phyloP scores from a whole-genome alignment of 2,329 filamentous ascomycete species.

The Microcera coccophila region DNA sequence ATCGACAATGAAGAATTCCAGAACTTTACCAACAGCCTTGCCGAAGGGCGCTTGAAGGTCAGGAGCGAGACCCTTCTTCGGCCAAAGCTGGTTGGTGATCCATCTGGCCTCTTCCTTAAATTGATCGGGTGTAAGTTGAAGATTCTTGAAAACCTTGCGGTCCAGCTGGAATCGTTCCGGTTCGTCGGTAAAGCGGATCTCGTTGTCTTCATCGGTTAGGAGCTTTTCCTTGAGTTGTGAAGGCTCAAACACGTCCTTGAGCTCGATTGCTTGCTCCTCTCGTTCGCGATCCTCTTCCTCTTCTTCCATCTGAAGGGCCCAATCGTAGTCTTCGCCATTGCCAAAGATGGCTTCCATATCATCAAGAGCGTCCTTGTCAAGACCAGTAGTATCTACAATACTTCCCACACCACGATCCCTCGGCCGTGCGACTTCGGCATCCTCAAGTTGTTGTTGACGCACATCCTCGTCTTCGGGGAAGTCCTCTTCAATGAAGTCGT shows the following conservation, averaged over 20 bases:
- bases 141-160: conserved; percentile 79
- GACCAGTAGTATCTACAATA: conserved; percentile 73
- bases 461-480: conserved; percentile 84
- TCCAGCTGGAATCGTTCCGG: conserved; percentile 94
- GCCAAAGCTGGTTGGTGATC: conserved; percentile 87
- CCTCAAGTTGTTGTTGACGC: conserved; percentile 70
- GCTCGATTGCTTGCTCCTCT: conserved; percentile 79
- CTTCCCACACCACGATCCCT: conserved; percentile 65
- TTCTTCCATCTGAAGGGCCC: conserved; percentile 85
- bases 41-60: conserved; percentile 80
- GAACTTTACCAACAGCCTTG: conserved; percentile 82
- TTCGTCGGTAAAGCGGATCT: conserved; percentile 82
- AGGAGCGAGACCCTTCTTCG: conserved; percentile 71
- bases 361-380: conserved; percentile 89
- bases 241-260: conserved; percentile 98
- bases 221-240: conserved; percentile 92
- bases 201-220: conserved; percentile 91
- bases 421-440: conserved; percentile 82
- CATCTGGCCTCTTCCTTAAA: conserved; percentile 86
- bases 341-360: conserved; percentile 97
- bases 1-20: conserved; percentile 92
- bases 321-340: conserved; percentile 91
- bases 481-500: conserved; percentile 96
- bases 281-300: conserved; percentile 75
- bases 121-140: conserved; percentile 76